Evolutionary conservation across 78 protist species (phyloP).

Genomic region (Dictyostelium brefeldianum): DNA sequence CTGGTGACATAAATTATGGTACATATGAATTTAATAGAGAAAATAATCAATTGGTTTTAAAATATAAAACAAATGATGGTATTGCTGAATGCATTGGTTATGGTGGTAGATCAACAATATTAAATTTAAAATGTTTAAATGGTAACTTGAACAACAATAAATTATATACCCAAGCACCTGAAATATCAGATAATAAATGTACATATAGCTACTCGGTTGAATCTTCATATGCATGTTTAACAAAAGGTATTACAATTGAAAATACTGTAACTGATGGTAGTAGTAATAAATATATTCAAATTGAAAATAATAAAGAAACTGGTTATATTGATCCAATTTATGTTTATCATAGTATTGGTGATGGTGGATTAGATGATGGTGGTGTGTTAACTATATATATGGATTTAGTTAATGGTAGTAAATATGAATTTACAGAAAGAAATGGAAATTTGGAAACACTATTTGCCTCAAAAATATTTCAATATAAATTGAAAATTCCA

Average conservation of each 20-base stretch:
- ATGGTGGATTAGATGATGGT: too few relatives aligned
- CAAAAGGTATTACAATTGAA: conserved; percentile 13
- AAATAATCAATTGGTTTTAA: neutral
- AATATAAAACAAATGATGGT: neutral
- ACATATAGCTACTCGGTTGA: neutral
- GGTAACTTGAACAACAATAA: neutral
- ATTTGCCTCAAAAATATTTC: too few relatives aligned
- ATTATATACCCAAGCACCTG: neutral
- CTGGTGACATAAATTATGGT: neutral
- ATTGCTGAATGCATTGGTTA: too few relatives aligned
- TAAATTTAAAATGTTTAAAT: neutral
- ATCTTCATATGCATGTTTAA: neutral
- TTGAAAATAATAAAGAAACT: too few relatives aligned
- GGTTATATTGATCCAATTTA: too few relatives aligned
- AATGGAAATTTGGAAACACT: too few relatives aligned
- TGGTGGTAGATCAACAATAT: neutral
- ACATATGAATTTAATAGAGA: neutral
- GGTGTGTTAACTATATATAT: too few relatives aligned
- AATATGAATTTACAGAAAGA: too few relatives aligned
- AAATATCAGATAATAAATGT: neutral
- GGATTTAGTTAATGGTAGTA: too few relatives aligned
- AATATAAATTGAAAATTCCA: too few relatives aligned
- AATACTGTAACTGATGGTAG: neutral
- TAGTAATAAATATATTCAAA: neutral
- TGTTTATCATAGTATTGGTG: too few relatives aligned